Base-by-base conservation (phyloP, 768 basidiomycete species). In the Boletus tomentosulus region DNA sequence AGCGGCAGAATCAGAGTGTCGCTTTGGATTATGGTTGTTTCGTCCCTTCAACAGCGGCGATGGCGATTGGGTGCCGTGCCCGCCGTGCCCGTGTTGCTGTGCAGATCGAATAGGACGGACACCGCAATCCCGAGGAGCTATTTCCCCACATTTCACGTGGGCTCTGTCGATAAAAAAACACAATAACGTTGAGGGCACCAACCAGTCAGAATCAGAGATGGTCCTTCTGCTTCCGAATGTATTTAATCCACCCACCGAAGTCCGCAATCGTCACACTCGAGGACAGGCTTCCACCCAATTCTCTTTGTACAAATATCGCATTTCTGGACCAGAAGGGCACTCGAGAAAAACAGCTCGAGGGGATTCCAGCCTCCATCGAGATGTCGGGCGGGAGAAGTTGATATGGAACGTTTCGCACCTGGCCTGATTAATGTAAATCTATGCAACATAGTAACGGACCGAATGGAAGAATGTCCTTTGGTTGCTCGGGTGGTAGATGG, bases 181-280 rank as follows among this genome's bases (percentile, higher is more conserved):
- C 28, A 50, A 33, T 37, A 50, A 56, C n/a, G 38, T 39, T 46
- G 31, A 25, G 45, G 15, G 27, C 12, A 43, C 27, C 48, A 50
- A 31, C 56, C 59, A 2, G 48, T 66, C 35, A 67, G 60, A 56
- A 50, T 66, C 35, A 67, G 60, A 56, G 50, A 41, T 56, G 27
- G 46, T 25, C 53, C 50, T 57, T 48, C 53, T 57, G 12, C 50
- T 39, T 52, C 53, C 19, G 39, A 55, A 53, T 45, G 27, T 45
- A 53, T 45, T 57, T 42, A 60, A 51, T 30, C 39, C 48, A 42
- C 79, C 51, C 53, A 87, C 83, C 84, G 79, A 62, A 90, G 70
- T 27, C 87, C 85, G 70, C 93, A 95, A 70, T 95, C 92, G 68
- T 95, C 92, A 66, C 92, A 96, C 62, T 89, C 84, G 19, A 95